These are phyloP conservation scores for Dactylellina drechsleri DNA, from an alignment of 2,329 filamentous ascomycete species.

Conservation along the genomic window DNA sequence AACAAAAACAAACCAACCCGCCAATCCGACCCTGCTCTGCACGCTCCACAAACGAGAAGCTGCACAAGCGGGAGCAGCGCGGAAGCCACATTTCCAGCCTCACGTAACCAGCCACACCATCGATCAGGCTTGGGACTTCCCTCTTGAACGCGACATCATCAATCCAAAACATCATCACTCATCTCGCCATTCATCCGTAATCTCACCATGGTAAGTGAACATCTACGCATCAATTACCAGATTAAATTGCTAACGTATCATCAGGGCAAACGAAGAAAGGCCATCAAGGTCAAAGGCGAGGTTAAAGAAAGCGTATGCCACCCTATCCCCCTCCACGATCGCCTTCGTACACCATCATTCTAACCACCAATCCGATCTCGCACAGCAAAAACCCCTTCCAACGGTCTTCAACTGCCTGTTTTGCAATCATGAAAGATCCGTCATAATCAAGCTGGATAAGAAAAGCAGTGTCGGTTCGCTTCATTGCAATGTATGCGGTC, in stretches of 20 bases:
- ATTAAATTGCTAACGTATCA: too few relatives aligned
- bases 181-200: constrained; percentile 1
- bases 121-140: background rate
- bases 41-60: constrained; percentile 15
- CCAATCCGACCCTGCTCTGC: background rate
- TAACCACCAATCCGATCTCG: background rate
- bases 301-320: constrained; percentile 50
- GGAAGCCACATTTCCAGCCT: constrained; percentile 8
- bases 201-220: constrained; percentile 14
- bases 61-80: constrained; percentile 12
- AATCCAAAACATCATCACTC: background rate
- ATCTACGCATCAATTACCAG: background rate
- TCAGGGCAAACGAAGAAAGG: constrained; percentile 53
- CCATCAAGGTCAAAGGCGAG: constrained; percentile 53
- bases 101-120: background rate
- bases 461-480: constrained; percentile 86
- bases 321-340: background rate
- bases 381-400: constrained; percentile 74
- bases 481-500: constrained; percentile 90
- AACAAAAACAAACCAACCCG: constrained; percentile 43
- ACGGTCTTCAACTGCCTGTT: constrained; percentile 96
- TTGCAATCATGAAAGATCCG: constrained; percentile 96
- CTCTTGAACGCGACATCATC: constrained; percentile 26
- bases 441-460: constrained; percentile 91
- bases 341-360: background rate